These are phyloP conservation scores for Neofusicoccum ribis DNA, from an alignment of 2,329 filamentous ascomycete species.

Conservation along the genomic window DNA sequence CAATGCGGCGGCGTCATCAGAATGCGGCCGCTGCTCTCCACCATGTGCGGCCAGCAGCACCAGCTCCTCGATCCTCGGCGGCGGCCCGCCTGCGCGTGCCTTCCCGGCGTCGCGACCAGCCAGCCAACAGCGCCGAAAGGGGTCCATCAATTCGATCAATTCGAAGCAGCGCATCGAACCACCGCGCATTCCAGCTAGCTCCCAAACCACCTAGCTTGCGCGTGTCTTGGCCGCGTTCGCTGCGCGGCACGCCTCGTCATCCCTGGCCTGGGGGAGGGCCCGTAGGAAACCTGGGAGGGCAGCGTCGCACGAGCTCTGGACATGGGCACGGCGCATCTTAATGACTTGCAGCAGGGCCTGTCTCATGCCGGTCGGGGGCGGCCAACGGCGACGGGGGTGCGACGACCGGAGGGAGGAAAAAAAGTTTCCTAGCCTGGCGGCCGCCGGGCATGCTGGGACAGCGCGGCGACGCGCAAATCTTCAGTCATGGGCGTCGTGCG, in stretches of 20 bases:
- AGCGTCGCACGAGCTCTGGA: conserved; percentile 17
- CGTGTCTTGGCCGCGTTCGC: conserved; percentile 15
- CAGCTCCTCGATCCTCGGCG: conserved; percentile 10
- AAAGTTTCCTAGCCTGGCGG: conserved; percentile 3
- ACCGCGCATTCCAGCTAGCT: conserved; percentile 17
- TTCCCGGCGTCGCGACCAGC: too few relatives aligned
- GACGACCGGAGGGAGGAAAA: neutral
- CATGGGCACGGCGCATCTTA: conserved; percentile 18
- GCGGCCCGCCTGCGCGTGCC: neutral
- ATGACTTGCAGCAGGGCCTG: conserved; percentile 19
- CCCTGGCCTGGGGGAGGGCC: neutral
- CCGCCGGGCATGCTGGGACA: neutral
- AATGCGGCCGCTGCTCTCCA: too few relatives aligned
- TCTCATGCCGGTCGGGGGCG: conserved; percentile 5
- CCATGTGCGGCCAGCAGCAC: neutral
- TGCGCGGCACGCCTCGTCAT: conserved; percentile 15
- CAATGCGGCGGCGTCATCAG: neutral
- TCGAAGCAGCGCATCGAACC: conserved; percentile 17
- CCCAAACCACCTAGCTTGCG: conserved; percentile 8
- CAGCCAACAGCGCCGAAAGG: conserved; percentile 2
- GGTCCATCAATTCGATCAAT: conserved; percentile 15
- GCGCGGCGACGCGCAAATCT: neutral
- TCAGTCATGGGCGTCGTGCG: too few relatives aligned
- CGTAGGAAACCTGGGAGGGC: conserved; percentile 12
- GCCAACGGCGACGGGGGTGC: conserved; percentile 11